Evolutionary conservation across 2,329 filamentous ascomycete species (phyloP), one percentile per base, ranked within the genome.

Genomic region (Kalmusia sp.): DNA sequence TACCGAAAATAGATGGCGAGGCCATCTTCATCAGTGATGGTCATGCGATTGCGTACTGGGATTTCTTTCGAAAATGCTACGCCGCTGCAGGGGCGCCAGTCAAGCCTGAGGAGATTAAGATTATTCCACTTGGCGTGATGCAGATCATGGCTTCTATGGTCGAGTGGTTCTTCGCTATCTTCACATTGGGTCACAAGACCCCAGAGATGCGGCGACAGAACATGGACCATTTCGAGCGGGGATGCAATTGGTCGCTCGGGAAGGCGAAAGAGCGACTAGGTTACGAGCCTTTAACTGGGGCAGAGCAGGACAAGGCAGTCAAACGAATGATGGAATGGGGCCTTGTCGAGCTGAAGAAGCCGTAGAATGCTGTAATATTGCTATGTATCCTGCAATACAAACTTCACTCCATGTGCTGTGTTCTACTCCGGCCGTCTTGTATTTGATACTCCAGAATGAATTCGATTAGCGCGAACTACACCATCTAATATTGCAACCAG

Each of bases 161-260:
- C 49, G 77, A 78, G 58, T 76, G 70, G 55, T 64, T 59, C 71
- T 43, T 74, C 67, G 58, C 71, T 68, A 65, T 57, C 67, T 28
- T 59, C 67, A 51, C 75, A 65, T 28, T 61, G 7, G 59, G 55
- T 1, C 31, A 1, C 1, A 58, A 52, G 52, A 71, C 64, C 56
- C 77, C 77, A 21, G 72, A 71, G 41, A 41, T 79, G 57, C 72
- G 70, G n/a, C 54, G 70, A 40, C 66, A 75, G 49, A 64, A 74
- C 62, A 75, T 89, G 55, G 77, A 82, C 58, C 89, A 87, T 72
- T 84, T 84, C 66, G 86, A 83, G 72, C 9, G 90, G 85, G 90
- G 87, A 50, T 79, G 88, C 41, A 91, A 90, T 76, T 92, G 88
- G 75, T 84, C 87, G 75, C 89, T 90, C 68, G 77, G 78, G 55